Base-by-base conservation (phyloP, 345 rosid species). In the Brassica incana region DNA sequence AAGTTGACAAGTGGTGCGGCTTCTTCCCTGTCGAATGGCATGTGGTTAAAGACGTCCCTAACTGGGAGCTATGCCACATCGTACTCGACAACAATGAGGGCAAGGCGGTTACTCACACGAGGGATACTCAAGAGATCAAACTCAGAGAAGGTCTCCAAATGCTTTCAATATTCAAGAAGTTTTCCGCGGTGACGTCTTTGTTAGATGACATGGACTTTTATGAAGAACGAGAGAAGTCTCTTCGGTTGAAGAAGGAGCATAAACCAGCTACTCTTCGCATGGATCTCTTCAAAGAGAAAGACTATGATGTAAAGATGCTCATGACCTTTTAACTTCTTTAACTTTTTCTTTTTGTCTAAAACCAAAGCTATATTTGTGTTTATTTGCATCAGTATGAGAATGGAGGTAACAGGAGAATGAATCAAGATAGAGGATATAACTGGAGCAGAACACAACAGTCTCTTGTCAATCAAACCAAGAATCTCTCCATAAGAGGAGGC, bases 21-120 rank as follows among this genome's bases (percentile, higher is more conserved):
- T 91, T 91, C 73, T 90, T 91, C 78, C 94, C 94, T 0, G 86
- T 91, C 15, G 86, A 88, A 61, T 91, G 97, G 97, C 97, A 88
- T 68, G 80, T 91, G 5, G 67, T 91, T 54, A 91, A 91, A 77
- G 97, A 91, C 73, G 77, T 91, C 14, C 94, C 94, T 32, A 90
- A 91, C 83, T 76, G 72, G 85, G 87, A 87, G 35, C 32, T 91
- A 82, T 83, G 83, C 67, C 94, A 91, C 77, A 88, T 91, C 38
- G 76, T 78, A 67, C 88, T 91, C 15, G 89, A 88, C 85, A 91
- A 91, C 81, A 89, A 90, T 23, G 97, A 91, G 6, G 77, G 80
- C 77, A 85, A 69, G 74, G 75, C 92, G 18, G 92, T 91, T n/a
- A 90, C 97, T 62, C 86, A 74, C 71, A 91, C 89, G 76, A 83